phyloP scores from a whole-genome alignment of 179 eudicot genomes.

The Pouteria campechiana region DNA sequence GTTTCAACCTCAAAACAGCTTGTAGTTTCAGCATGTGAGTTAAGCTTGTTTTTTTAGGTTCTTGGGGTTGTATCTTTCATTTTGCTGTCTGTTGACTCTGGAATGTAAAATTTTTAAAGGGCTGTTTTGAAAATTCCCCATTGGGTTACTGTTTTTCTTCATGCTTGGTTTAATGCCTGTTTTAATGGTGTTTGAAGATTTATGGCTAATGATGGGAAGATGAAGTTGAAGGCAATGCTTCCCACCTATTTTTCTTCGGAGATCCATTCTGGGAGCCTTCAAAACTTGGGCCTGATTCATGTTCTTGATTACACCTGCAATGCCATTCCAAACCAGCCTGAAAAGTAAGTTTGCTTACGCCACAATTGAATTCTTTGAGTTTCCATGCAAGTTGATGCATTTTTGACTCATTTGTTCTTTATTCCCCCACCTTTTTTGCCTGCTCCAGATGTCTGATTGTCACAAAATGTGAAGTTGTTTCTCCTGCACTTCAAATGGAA shows the following conservation, averaged over 20 bases:
- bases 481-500: conserved; percentile 75
- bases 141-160: too few relatives aligned
- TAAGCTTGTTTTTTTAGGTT: too few relatives aligned
- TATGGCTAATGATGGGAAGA: conserved; percentile 72
- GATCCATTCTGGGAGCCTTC: conserved; percentile 66
- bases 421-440: neutral
- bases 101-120: too few relatives aligned
- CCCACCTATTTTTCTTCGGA: conserved; percentile 52
- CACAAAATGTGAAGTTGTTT: conserved; percentile 59
- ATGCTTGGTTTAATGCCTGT: neutral
- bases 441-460: conserved; percentile 62
- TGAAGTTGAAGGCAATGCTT: conserved; percentile 57
- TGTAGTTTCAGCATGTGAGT: too few relatives aligned
- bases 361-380: neutral
- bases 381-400: neutral
- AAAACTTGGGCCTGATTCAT: conserved; percentile 74
- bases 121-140: too few relatives aligned
- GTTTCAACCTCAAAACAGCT: too few relatives aligned
- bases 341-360: conserved; percentile 47
- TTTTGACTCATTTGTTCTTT: neutral
- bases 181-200: conserved; percentile 33
- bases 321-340: conserved; percentile 63
- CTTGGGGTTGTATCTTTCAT: too few relatives aligned
- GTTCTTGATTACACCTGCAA: conserved; percentile 67
- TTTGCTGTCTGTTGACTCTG: too few relatives aligned